phyloP scores from a whole-genome alignment of 2,329 filamentous ascomycete genomes.

The Cercospora brassicicola region DNA sequence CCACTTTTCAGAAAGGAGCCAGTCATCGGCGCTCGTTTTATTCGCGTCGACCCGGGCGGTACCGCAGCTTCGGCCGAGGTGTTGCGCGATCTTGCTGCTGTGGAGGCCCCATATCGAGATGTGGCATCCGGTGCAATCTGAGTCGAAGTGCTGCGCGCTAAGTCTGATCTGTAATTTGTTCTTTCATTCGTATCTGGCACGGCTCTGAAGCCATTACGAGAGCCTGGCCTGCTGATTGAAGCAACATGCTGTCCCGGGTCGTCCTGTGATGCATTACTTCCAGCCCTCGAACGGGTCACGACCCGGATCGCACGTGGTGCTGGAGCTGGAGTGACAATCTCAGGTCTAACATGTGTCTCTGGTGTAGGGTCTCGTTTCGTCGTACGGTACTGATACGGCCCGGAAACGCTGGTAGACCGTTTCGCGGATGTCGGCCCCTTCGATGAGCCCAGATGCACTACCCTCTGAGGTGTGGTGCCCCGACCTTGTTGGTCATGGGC shows the following conservation, averaged over 20 bases:
- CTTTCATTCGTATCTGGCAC: constrained; percentile 25
- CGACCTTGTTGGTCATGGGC: constrained; percentile 21
- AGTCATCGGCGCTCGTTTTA: constrained; percentile 74
- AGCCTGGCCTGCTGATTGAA: constrained; percentile 36
- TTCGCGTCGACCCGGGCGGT: constrained; percentile 70
- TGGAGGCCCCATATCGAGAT: constrained; percentile 44
- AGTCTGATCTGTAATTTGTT: constrained; percentile 26
- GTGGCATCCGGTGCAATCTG: constrained; percentile 53
- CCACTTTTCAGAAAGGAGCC: constrained; percentile 74
- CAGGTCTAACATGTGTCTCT: constrained; percentile 29
- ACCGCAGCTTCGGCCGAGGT: constrained; percentile 61
- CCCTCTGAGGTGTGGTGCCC: constrained; percentile 38
- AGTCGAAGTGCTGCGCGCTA: constrained; percentile 38
- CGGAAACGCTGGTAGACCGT: constrained; percentile 37
- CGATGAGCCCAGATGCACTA: constrained; percentile 36
- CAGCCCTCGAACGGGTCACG: constrained; percentile 33
- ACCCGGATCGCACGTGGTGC: constrained; percentile 36
- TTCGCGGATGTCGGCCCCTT: constrained; percentile 36
- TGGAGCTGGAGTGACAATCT: constrained; percentile 40
- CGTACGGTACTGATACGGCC: constrained; percentile 35
- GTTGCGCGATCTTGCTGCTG: constrained; percentile 52
- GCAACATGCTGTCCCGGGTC: constrained; percentile 27
- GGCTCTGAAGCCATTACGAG: constrained; percentile 29
- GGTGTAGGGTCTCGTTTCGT: constrained; percentile 38
- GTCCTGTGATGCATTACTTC: constrained; percentile 41